These are phyloP conservation scores for Hippophae tibetana DNA, from an alignment of 306 rosid species.

Conservation along the genomic window DNA sequence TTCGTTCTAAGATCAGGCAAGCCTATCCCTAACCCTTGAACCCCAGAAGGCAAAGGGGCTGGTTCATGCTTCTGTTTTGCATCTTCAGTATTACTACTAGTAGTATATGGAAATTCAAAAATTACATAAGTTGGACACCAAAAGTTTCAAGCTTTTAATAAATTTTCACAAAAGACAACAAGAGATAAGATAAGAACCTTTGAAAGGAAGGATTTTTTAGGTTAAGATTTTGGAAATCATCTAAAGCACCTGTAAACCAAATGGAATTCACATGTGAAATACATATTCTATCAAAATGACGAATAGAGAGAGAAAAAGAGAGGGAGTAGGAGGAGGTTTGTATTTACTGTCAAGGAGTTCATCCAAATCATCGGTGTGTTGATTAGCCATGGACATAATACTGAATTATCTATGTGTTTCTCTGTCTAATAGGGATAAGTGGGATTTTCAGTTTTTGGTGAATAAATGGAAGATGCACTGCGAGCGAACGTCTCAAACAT, in stretches of 20 bases:
- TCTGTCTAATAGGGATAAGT: neutral
- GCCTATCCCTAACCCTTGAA: conserved; percentile 83
- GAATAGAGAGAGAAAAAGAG: neutral
- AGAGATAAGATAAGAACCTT: conserved; percentile 29
- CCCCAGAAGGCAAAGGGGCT: conserved; percentile 42
- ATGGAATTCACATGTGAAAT: neutral
- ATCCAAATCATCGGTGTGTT: conserved; percentile 55
- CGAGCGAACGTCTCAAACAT: too few species aligned
- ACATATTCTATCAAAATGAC: neutral
- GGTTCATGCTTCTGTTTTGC: conserved; percentile 24
- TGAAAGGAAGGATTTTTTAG: conserved; percentile 34
- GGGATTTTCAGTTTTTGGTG: neutral
- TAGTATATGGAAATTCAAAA: neutral
- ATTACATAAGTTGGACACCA: neutral
- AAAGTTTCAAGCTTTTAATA: neutral
- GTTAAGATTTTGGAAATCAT: conserved; percentile 75
- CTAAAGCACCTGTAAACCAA: conserved; percentile 73
- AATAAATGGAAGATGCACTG: neutral
- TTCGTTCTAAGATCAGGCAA: conserved; percentile 67
- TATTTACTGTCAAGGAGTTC: conserved; percentile 70
- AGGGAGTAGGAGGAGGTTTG: neutral
- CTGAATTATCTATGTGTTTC: neutral
- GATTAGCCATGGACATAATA: conserved; percentile 48
- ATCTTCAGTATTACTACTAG: conserved; percentile 26
- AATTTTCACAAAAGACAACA: neutral